Evolutionary conservation across 1,284 basidiomycete genomes (phyloP).

Genomic region (Leccinum insolens): DNA sequence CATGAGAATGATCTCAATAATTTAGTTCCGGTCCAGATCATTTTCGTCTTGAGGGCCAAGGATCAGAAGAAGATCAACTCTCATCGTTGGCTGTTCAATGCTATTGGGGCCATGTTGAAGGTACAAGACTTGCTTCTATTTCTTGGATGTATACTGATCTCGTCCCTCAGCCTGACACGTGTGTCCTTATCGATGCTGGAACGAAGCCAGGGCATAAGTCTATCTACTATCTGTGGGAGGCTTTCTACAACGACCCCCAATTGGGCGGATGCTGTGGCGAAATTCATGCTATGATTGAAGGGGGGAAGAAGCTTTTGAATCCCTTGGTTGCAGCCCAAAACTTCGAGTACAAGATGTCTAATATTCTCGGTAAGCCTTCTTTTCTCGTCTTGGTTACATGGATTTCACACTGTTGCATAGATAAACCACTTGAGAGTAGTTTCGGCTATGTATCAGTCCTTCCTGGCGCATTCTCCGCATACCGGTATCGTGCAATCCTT

Average conservation of each 20-base stretch:
- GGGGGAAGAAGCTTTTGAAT: constrained; percentile 90
- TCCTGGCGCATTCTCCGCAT: constrained; percentile 96
- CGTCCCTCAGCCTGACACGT: constrained; percentile 75
- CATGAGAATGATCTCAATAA: constrained; percentile 89
- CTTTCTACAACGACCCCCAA: constrained; percentile 76
- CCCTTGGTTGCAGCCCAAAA: constrained; percentile 95
- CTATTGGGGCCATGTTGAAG: constrained; percentile 83
- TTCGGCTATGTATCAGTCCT: constrained; percentile 97
- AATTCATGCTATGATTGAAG: constrained; percentile 94
- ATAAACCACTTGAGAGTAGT: constrained; percentile 92
- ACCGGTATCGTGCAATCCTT: constrained; percentile 88
- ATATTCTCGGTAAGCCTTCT: constrained; percentile 76
- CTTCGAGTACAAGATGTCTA: constrained; percentile 99
- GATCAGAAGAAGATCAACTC: constrained; percentile 99
- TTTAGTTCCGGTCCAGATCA: constrained; percentile 94
- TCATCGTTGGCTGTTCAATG: constrained; percentile 98
- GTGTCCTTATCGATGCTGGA: constrained; percentile 91
- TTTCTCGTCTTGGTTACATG: background rate
- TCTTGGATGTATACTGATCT: constrained; percentile 3
- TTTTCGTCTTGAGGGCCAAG: constrained; percentile 94
- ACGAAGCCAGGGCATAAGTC: constrained; percentile 97
- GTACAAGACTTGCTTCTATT: constrained; percentile 37
- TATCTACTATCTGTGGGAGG: constrained; percentile 97
- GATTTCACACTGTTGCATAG: constrained; percentile 38
- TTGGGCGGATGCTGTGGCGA: constrained; percentile 88